Conservation (phyloP, 257 asterid species). For the Solanum clarkiae region DNA sequence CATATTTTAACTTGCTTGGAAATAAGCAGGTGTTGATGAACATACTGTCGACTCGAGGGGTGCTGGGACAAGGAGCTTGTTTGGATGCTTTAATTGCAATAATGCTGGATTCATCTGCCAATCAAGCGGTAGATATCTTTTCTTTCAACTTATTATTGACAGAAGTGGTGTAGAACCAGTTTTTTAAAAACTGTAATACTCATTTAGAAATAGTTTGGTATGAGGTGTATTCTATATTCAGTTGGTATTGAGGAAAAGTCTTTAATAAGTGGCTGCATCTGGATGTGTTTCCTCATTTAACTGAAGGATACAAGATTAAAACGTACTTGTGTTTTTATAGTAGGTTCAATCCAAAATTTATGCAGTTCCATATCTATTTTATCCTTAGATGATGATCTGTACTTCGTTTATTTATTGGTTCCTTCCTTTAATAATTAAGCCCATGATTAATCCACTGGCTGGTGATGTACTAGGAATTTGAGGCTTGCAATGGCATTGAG, state of each 20-base stretch:
- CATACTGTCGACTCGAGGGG: conserved; percentile 70
- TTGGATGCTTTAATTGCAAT: conserved; percentile 77
- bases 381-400: neutral
- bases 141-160: neutral
- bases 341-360: neutral
- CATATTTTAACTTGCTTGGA: conserved; percentile 3
- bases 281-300: neutral
- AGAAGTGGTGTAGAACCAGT: neutral
- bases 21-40: conserved; percentile 69
- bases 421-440: neutral
- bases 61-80: conserved; percentile 91
- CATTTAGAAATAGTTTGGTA: too few relatives aligned
- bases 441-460: neutral
- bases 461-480: conserved; percentile 55
- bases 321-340: neutral
- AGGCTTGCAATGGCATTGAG: conserved; percentile 89
- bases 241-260: neutral
- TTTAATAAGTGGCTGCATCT: neutral
- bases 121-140: conserved; percentile 55
- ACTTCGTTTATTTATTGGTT: neutral
- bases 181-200: too few relatives aligned
- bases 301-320: neutral
- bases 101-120: conserved; percentile 90
- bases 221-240: neutral
- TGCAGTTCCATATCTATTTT: neutral